Conservation (phyloP, 1,284 basidiomycete genomes). For the Cystodermella granulosa region DNA sequence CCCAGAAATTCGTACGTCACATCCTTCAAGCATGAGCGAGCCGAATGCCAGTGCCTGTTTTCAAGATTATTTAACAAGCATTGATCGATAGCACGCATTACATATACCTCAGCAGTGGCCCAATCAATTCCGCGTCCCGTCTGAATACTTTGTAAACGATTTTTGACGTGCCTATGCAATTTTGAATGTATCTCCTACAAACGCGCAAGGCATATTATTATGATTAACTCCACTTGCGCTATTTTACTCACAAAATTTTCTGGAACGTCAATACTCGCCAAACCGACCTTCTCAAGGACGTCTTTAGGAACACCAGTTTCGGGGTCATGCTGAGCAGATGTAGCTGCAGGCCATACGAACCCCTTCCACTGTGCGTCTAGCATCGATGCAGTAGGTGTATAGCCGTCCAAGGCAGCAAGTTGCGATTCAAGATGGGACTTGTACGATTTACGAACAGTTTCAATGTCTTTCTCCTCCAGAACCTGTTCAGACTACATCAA, state of each 20-base stretch:
- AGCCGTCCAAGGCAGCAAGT: constrained; percentile 49
- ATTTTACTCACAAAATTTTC: constrained; percentile 62
- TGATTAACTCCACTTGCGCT: not conserved
- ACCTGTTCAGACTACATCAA: constrained; percentile 49
- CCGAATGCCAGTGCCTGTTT: constrained; percentile 77
- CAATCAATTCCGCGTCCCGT: constrained; percentile 73
- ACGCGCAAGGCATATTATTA: constrained; percentile 1
- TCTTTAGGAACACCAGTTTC: constrained; percentile 63
- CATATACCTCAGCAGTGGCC: constrained; percentile 74
- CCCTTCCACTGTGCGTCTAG: constrained; percentile 63
- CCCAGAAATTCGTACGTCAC: constrained; percentile 79
- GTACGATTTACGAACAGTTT: constrained; percentile 51
- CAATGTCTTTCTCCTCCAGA: constrained; percentile 49
- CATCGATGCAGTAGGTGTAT: constrained; percentile 50
- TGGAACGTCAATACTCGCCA: constrained; percentile 67
- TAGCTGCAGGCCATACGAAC: constrained; percentile 67
- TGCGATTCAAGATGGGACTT: constrained; percentile 59
- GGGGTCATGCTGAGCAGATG: constrained; percentile 51
- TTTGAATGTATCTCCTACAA: constrained; percentile 72
- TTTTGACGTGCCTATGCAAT: constrained; percentile 73
- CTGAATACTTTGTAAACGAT: constrained; percentile 67
- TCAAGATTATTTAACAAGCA: not conserved
- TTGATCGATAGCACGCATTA: not conserved
- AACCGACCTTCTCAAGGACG: constrained; percentile 55
- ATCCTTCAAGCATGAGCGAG: constrained; percentile 72